Percentiles rank a stretch among this genome's conserved stretches.
These are phyloP conservation scores for Thielaviopsis musarum DNA, from an alignment of 2,329 filamentous ascomycete species.

Conservation along the genomic window DNA sequence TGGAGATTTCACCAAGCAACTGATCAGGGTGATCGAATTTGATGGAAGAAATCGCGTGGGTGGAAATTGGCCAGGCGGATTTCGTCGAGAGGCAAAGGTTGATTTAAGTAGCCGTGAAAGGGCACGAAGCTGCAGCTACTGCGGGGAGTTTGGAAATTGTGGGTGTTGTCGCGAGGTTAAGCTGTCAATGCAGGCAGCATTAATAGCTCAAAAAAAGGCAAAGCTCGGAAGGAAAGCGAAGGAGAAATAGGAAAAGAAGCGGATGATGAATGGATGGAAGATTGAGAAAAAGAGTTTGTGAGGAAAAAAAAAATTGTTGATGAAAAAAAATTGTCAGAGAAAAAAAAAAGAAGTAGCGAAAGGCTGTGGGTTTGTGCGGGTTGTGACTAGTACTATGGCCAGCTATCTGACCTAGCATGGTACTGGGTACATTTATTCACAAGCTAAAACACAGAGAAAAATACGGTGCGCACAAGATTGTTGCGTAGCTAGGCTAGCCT, in stretches of 20 bases:
- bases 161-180: neutral
- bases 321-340: slow-evolving; percentile 1
- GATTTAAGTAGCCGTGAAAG: neutral
- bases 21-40: neutral
- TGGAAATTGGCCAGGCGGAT: slow-evolving; percentile 1
- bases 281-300: neutral
- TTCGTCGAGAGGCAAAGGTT: neutral
- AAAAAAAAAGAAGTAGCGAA: neutral
- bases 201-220: neutral
- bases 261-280: neutral
- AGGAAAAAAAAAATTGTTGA: neutral
- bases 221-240: neutral
- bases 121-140: slow-evolving; percentile 9
- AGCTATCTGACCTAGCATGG: too few species aligned
- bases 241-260: neutral
- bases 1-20: neutral
- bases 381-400: neutral
- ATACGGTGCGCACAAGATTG: neutral
- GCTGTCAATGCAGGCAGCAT: neutral
- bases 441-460: neutral
- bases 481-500: too few species aligned
- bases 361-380: neutral
- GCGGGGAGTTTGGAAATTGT: slow-evolving; percentile 8
- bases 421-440: too few species aligned
- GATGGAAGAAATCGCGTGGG: neutral